Evolutionary conservation across 257 asterid species (phyloP).

Genomic region (Marsdenia floribunda): DNA sequence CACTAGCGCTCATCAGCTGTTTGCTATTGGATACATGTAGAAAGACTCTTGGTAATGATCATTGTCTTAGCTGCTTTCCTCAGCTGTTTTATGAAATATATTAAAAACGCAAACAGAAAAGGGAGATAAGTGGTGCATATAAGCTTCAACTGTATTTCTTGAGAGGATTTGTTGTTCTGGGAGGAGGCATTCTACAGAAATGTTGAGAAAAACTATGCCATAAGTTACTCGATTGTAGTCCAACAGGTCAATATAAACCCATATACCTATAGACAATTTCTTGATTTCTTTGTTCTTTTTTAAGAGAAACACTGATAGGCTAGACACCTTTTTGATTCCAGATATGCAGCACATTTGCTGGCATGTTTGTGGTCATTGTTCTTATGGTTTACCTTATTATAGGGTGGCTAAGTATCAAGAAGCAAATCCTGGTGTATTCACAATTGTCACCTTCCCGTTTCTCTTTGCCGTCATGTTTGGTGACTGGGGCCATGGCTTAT

Average conservation of each 20-base stretch:
- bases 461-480: constrained; percentile 99
- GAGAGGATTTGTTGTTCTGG: background rate
- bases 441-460: constrained; percentile 96
- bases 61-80: background rate
- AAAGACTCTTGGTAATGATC: no score
- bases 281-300: background rate
- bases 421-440: constrained; percentile 98
- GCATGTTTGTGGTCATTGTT: constrained; percentile 11
- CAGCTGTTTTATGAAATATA: no score
- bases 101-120: no score
- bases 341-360: background rate
- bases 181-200: background rate
- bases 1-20: no score
- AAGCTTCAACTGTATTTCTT: background rate
- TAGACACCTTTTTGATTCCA: background rate
- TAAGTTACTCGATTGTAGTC: background rate
- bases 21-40: no score
- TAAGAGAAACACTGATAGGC: background rate
- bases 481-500: constrained; percentile 99
- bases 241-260: background rate
- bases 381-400: constrained; percentile 32
- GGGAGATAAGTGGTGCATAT: background rate
- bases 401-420: constrained; percentile 99
- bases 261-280: background rate
- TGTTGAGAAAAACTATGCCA: background rate